phyloP scores from a whole-genome alignment of 257 asterid genomes.

The Penstemon newberryi region DNA sequence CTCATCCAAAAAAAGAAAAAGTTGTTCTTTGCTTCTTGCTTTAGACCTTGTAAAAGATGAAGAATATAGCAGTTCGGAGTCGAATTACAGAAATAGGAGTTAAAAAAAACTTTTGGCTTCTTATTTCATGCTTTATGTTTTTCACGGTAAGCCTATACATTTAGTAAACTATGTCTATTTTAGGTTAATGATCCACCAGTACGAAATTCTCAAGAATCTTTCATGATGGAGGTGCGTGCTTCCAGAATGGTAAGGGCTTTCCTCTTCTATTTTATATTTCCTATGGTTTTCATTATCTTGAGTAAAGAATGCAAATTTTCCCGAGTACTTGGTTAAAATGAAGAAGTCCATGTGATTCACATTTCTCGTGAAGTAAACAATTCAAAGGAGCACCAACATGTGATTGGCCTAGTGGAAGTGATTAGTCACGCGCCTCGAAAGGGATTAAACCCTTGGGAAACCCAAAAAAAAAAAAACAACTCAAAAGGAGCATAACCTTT shows the following conservation, averaged over 20 bases:
- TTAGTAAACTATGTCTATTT: conserved; percentile 11
- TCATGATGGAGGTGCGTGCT: conserved; percentile 96
- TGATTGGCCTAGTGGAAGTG: too few species aligned
- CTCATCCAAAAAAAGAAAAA: too few species aligned
- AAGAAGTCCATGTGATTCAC: too few species aligned
- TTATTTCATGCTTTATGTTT: not conserved
- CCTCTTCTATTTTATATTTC: not conserved
- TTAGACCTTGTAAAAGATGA: too few species aligned
- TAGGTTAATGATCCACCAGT: conserved; percentile 63
- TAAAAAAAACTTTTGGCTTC: not conserved
- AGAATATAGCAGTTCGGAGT: not conserved
- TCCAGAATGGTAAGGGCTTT: conserved; percentile 68
- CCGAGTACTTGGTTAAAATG: not conserved
- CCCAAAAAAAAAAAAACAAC: not conserved
- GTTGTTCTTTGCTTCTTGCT: too few species aligned
- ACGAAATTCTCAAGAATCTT: conserved; percentile 83
- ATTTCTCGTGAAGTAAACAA: too few species aligned
- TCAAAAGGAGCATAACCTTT: not conserved
- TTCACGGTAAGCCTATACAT: not conserved
- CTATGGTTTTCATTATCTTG: not conserved
- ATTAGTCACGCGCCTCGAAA: too few species aligned
- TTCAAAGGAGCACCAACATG: too few species aligned
- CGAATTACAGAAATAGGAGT: not conserved
- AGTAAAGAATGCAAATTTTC: not conserved
- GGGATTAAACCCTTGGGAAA: too few species aligned